These are phyloP conservation scores for Aspergillus funiculosus DNA, from an alignment of 495 filamentous ascomycete genomes.

Conservation along the genomic window DNA sequence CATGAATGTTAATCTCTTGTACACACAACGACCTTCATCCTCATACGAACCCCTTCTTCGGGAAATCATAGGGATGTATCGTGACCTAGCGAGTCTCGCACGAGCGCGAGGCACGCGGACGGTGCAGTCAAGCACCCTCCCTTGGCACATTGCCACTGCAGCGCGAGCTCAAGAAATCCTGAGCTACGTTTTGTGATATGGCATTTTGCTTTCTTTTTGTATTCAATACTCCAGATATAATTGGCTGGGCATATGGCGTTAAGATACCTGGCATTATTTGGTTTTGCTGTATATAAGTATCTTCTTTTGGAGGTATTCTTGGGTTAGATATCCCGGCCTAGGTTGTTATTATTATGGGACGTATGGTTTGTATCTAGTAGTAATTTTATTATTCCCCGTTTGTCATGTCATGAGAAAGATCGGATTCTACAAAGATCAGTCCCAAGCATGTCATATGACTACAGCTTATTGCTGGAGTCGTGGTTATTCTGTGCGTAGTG, in stretches of 20 bases:
- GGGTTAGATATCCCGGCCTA: constrained; percentile 14
- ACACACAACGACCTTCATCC: constrained; percentile 42
- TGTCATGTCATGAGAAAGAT: too few species aligned
- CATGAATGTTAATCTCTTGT: constrained; percentile 62
- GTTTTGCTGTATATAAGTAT: constrained; percentile 13
- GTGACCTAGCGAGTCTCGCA: constrained; percentile 68
- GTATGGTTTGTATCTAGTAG: too few species aligned
- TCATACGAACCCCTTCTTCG: constrained; percentile 55
- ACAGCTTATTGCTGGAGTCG: too few species aligned
- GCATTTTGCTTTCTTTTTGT: constrained; percentile 5
- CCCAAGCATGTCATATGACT: not conserved
- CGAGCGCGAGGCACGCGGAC: constrained; percentile 61
- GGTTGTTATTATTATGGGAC: constrained; percentile 5
- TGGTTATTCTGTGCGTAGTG: too few species aligned
- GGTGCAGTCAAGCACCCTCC: constrained; percentile 57
- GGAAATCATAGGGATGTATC: constrained; percentile 70
- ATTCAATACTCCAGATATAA: constrained; percentile 10
- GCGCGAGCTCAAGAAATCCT: constrained; percentile 53
- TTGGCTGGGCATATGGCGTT: constrained; percentile 20
- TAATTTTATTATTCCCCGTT: not conserved
- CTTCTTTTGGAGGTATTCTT: constrained; percentile 5
- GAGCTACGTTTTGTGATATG: constrained; percentile 40
- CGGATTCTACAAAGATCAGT: too few species aligned
- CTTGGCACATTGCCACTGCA: constrained; percentile 83
- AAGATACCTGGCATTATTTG: constrained; percentile 2